These are phyloP conservation scores for Phytophthora pistaciae DNA, from an alignment of 352 stramenopile species.

Conservation along the genomic window DNA sequence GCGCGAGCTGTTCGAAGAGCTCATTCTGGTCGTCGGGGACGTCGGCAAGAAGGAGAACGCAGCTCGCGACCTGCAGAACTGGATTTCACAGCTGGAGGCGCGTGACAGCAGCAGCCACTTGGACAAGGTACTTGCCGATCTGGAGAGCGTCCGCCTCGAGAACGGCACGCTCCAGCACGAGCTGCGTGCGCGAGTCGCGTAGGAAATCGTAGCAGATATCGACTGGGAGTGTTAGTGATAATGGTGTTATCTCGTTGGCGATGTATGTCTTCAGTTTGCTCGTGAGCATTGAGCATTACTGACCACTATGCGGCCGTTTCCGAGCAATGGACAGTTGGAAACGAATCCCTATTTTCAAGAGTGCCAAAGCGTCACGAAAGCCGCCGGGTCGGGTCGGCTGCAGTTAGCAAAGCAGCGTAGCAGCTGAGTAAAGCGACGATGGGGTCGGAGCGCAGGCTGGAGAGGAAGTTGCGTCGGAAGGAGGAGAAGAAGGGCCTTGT, in stretches of 20 bases:
- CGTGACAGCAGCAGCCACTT: constrained; percentile 78
- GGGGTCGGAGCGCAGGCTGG: constrained; percentile 36
- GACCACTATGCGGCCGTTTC: background rate
- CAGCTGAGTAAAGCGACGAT: no score
- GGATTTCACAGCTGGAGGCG: constrained; percentile 82
- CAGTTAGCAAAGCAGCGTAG: background rate
- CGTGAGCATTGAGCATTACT: no score
- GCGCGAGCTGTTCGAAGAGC: constrained; percentile 85
- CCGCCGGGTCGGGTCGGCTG: background rate
- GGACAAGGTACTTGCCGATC: constrained; percentile 75
- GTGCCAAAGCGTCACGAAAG: background rate
- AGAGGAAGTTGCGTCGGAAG: constrained; percentile 37
- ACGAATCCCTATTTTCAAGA: constrained; percentile 18
- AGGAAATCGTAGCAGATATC: background rate
- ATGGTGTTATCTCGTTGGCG: background rate
- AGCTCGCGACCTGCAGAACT: constrained; percentile 81
- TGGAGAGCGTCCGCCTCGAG: constrained; percentile 74
- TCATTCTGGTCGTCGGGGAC: constrained; percentile 71
- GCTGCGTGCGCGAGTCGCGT: constrained; percentile 38
- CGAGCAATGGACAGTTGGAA: constrained; percentile 1
- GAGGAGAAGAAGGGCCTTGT: constrained; percentile 42
- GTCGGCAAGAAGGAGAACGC: constrained; percentile 85
- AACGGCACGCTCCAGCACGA: constrained; percentile 71
- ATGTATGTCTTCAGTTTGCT: background rate
- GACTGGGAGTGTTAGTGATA: background rate